Conservation (phyloP, 192 early-diverging fungal genomes). For the Linnemannia zychae region DNA sequence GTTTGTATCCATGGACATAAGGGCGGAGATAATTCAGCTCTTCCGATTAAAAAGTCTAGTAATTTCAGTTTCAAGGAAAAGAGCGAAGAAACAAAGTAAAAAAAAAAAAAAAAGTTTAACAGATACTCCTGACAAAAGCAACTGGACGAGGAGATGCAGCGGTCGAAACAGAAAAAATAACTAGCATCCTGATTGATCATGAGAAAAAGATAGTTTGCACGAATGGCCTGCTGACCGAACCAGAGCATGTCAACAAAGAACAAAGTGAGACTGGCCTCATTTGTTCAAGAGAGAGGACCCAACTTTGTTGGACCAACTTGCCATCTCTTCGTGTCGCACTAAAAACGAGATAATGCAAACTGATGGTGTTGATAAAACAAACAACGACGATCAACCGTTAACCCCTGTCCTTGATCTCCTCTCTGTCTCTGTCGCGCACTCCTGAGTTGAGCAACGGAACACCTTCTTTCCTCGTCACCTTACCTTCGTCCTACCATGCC, state of each 20-base stretch:
- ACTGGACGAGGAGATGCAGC: neutral
- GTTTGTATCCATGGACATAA: constrained; percentile 6
- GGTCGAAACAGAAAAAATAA: neutral
- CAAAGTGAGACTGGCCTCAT: neutral
- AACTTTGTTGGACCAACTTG: neutral
- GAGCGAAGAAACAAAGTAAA: neutral
- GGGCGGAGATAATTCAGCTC: neutral
- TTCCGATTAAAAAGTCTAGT: neutral
- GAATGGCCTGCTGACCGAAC: neutral
- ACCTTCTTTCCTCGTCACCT: neutral
- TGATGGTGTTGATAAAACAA: constrained; percentile 16
- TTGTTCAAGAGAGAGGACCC: neutral
- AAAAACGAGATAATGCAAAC: constrained; percentile 29
- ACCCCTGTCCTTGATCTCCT: neutral
- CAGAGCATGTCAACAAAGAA: neutral
- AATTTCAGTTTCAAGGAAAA: neutral
- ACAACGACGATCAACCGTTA: neutral
- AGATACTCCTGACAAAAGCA: constrained; percentile 1
- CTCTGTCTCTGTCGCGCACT: neutral
- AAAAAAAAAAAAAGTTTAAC: neutral
- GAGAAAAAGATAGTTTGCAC: neutral
- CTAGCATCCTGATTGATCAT: neutral
- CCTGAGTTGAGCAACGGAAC: neutral
- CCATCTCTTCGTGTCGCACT: neutral
- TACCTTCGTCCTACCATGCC: neutral